Percentiles rank a stretch among this genome's conserved stretches.
Evolutionary conservation across 163 green algal species (phyloP).

Genomic region (Scenedesmus sp.): DNA sequence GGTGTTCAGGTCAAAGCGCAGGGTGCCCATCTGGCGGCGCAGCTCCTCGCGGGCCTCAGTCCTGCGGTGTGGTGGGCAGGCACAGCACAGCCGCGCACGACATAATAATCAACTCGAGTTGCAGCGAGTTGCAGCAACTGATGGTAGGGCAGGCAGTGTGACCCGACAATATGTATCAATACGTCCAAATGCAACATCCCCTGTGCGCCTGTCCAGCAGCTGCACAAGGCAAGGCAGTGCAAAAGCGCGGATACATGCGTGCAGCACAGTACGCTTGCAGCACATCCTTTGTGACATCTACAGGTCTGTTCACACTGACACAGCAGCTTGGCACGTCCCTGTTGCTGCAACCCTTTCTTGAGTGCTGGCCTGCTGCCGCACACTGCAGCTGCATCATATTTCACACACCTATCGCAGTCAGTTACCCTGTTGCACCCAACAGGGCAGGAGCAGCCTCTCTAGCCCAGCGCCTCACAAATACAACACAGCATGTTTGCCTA

Average conservation of each 20-base stretch:
- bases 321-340: neutral
- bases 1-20: slow-evolving; percentile 91
- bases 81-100: neutral
- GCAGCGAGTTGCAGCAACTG: neutral
- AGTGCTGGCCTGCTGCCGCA: neutral
- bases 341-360: neutral
- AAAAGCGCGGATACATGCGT: neutral
- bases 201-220: neutral
- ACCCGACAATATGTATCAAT: no score
- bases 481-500: neutral
- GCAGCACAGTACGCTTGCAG: neutral
- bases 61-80: slow-evolving; percentile 65
- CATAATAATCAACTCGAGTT: no score
- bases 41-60: slow-evolving; percentile 90
- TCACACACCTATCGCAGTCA: no score
- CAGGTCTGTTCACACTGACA: neutral
- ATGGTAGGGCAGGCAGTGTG: no score
- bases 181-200: neutral
- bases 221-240: neutral
- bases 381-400: neutral
- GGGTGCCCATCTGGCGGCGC: slow-evolving; percentile 87
- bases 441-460: no score
- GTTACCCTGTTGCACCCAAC: neutral
- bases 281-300: neutral
- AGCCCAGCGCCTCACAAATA: neutral